Evolutionary conservation across 2,329 filamentous ascomycete species (phyloP), one percentile per base, ranked within the genome.

Genomic region (Penicillium expansum): DNA sequence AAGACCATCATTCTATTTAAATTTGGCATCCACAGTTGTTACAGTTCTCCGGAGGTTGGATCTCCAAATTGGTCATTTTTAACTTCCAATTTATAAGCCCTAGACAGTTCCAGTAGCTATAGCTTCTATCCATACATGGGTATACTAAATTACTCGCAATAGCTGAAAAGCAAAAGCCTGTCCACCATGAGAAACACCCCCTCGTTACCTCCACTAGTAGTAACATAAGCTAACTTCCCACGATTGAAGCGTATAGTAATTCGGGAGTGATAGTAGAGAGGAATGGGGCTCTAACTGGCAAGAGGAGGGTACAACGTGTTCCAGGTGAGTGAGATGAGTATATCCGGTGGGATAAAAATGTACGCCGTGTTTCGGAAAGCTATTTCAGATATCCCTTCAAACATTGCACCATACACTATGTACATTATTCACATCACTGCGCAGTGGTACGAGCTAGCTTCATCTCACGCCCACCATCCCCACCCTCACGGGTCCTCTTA

Each of bases 171-270:
- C 37, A 44, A 61, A 38, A 29, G 56, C 37, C 41, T 61, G 49
- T 4, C 58, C 52, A 49, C 56, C 48, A 35, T 48, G 38, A 42
- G 48, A n/a, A 20, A 42, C n/a, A 8, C 50, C 27, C 45, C 11
- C 9, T 48, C 29, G 0, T 42, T 41, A 5, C 33, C 51, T 16
- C 52, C 56, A 7, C 44, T 30, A 22, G 56, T 56, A 24, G 56
- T 60, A 24, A 52, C 48, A 53, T 58, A 56, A n/a, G 33, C 39
- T n/a, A 14, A 29, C 18, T 14, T 35, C 32, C 38, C n/a, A 4
- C 13, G n/a, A n/a, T n/a, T n/a, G n/a, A n/a, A n/a, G n/a, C n/a
- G n/a, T n/a, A n/a, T n/a, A n/a, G n/a, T n/a, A n/a, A n/a, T n/a
- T n/a, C n/a, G n/a, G n/a, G n/a, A n/a, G n/a, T n/a, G n/a, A n/a